Percentiles rank a stretch among this genome's conserved stretches.
Conservation (phyloP, 2,329 filamentous ascomycete species). For the Aspergillus thermomutatus region DNA sequence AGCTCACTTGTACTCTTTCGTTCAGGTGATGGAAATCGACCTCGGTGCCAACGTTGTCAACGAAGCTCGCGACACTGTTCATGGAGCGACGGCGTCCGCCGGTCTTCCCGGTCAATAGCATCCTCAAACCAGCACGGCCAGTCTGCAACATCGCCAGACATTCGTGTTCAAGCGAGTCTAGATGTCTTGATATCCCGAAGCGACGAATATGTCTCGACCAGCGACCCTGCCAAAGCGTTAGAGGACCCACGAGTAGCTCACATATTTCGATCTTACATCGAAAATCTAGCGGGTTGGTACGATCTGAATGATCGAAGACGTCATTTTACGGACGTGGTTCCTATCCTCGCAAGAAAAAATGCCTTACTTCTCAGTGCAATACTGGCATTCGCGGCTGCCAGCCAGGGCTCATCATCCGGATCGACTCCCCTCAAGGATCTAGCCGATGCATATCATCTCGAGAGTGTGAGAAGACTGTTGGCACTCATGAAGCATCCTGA, state of each 20-base stretch:
- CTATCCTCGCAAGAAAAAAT: constrained; percentile 37
- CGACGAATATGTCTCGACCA: constrained; percentile 5
- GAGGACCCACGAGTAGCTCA: constrained; percentile 4
- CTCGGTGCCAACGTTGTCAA: background rate
- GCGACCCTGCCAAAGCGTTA: constrained; percentile 7
- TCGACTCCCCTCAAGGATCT: constrained; percentile 9
- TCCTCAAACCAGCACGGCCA: background rate
- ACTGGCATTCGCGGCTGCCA: constrained; percentile 46
- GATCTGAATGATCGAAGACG: constrained; percentile 43
- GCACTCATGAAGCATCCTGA: constrained; percentile 30
- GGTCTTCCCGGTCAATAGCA: background rate
- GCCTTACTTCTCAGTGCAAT: constrained; percentile 45
- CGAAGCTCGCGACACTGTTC: constrained; percentile 2
- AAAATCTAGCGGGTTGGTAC: constrained; percentile 44
- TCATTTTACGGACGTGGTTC: constrained; percentile 37
- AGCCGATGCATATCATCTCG: constrained; percentile 41
- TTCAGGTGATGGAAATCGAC: constrained; percentile 6
- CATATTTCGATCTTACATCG: constrained; percentile 41
- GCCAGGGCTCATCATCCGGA: constrained; percentile 27
- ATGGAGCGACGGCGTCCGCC: background rate
- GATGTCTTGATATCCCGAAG: background rate
- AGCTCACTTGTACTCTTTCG: background rate
- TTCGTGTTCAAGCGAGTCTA: background rate
- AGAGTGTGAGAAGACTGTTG: constrained; percentile 42
- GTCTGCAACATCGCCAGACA: background rate